phyloP scores from a whole-genome alignment of 257 asterid genomes.

The Eucommia ulmoides region DNA sequence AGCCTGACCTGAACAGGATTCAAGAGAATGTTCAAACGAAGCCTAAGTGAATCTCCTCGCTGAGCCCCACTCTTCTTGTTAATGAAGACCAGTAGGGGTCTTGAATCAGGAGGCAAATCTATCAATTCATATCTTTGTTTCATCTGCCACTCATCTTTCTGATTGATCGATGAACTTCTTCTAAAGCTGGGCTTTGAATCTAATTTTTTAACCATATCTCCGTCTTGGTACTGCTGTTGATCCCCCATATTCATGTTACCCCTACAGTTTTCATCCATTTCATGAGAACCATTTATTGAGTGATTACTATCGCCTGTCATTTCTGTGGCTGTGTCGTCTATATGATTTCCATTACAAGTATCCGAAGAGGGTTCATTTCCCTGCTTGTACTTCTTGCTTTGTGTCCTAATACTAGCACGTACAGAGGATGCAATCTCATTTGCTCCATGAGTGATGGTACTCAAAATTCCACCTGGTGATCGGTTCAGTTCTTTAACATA shows the following conservation, averaged over 20 bases:
- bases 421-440: constrained; percentile 95
- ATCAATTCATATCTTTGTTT: constrained; percentile 67
- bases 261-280: constrained; percentile 34
- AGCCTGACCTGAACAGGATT: constrained; percentile 91
- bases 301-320: constrained; percentile 29
- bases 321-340: constrained; percentile 46
- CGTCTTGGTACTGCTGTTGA: constrained; percentile 28
- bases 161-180: constrained; percentile 52
- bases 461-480: constrained; percentile 70
- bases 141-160: constrained; percentile 54
- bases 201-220: constrained; percentile 33
- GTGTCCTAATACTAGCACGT: constrained; percentile 86
- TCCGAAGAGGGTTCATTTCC: constrained; percentile 42
- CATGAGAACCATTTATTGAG: constrained; percentile 32
- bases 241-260: constrained; percentile 23
- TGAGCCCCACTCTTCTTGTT: constrained; percentile 99
- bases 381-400: constrained; percentile 64
- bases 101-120: constrained; percentile 84
- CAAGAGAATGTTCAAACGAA: constrained; percentile 65
- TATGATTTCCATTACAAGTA: constrained; percentile 26
- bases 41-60: constrained; percentile 77
- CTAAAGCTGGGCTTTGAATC: constrained; percentile 45
- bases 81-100: constrained; percentile 80
- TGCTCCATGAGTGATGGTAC: constrained; percentile 94
- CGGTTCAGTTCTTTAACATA: constrained; percentile 50